Base-by-base conservation (phyloP, 139 green algal species). In the Chlamydomonas eustigma region DNA sequence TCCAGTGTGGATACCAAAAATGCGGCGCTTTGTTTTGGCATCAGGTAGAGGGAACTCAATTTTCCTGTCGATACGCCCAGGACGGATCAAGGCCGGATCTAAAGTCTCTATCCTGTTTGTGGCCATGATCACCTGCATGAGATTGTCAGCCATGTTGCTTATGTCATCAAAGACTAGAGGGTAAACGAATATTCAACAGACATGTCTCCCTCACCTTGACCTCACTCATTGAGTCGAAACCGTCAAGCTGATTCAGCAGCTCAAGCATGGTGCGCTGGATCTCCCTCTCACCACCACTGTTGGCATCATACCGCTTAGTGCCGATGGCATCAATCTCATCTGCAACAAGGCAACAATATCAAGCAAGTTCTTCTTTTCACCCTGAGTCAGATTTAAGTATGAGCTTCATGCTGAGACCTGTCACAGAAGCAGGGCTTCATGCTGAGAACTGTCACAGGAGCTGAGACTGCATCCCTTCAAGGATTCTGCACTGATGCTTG, bases 1-100 rank as follows among this genome's bases (percentile, higher is more conserved):
- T 39, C 78, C 73, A 31, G 91, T 95, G 83, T 95, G 92, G 76
- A 98, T 97, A 79, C 86, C 71, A 81, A 99, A 98, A 85, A 99
- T 99, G 78, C 96, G 89, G 32, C 95, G 86, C 90, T 99, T 99
- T 50, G 95, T 99, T 85, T 99, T 99, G 64, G 91, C 88, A 80
- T 99, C 94, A 34, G 95, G 95, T 75, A 99, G 84, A n/a, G 95
- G 94, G 84, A 99, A 99, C 88, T 99, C 95, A 72, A 99, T 99
- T 78, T 98, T 98, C 64, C 90, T 84, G 77, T 95, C 90, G 70
- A 98, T 97, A 69, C 93, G 88, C 6, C 95, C 95, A 8, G 95
- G 95, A 38, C 95, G 90, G 66, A 99, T 97, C 22, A 99, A 88
- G 0, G 95, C 95, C 1, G 95, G 95, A 78, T 99, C 95, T 28